Base-by-base conservation (phyloP, 2,329 filamentous ascomycete genomes). In the Fusarium sp. region DNA sequence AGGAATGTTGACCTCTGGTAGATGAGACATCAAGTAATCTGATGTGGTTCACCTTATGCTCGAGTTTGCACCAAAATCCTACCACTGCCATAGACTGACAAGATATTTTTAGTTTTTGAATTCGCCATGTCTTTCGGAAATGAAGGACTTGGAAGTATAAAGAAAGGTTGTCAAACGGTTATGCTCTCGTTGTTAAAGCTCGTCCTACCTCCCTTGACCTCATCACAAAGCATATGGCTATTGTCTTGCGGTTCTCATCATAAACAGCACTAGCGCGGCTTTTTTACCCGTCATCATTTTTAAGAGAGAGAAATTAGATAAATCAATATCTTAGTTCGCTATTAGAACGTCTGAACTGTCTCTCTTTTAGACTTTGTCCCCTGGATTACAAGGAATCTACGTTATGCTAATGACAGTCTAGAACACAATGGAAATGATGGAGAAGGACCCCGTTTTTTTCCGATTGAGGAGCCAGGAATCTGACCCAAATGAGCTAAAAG, bases 171-270 rank as follows among this genome's bases (percentile, higher is more conserved):
- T 27, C 27, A 27, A 27, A 27, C 27, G 27, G 27, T 27, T 27
- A 27, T 27, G 27, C 27, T 27, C 31, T 34, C 11, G 31, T 6
- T 34, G 31, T 34, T 6, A 14, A 34, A 13, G 11, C 31, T 2
- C 31, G 31, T 6, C 31, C 13, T 34, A 6, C 31, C 29, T 31
- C 29, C 27, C 29, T 31, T 9, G 8, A 31, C 29, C 3, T 11
- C 29, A 5, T 34, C 31, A 6, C 31, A 34, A 34, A 34, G 31
- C 31, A 34, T 34, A 11, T 70, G 14, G 31, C 37, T 7, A 67
- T 74, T 72, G 78, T 75, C 34, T 69, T 52, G 62, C 77, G 73
- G 57, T 78, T 77, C 62, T 70, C 74, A 62, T 76, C 71, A 10
- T 69, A 56, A 71, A 79, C 77, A 37, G 77, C 77, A 37, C 73